Evolutionary conservation across 306 rosid genomes (phyloP).

Genomic region (Argentina anserina): DNA sequence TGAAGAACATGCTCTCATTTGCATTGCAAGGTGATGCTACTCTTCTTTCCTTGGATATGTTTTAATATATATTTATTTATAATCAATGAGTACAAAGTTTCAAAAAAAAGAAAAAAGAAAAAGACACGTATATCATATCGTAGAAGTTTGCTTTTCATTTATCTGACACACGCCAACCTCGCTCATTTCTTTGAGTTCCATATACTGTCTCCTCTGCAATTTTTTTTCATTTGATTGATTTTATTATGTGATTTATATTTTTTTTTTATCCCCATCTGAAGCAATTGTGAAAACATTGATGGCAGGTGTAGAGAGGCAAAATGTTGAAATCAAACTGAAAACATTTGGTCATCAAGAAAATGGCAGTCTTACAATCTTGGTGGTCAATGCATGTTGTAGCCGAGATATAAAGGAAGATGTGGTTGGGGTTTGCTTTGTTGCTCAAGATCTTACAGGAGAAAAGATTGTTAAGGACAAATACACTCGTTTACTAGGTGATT

Average conservation of each 20-base stretch:
- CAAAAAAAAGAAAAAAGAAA: not conserved
- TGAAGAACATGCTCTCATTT: conserved; percentile 31
- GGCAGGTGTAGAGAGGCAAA: conserved; percentile 37
- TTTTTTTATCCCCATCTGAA: not conserved
- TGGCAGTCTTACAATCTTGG: conserved; percentile 31
- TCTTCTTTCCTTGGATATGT: conserved; percentile 4
- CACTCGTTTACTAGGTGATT: conserved; percentile 45
- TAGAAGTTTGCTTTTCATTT: not conserved
- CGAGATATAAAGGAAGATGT: conserved; percentile 32
- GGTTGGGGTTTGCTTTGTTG: conserved; percentile 39
- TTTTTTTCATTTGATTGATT: not conserved
- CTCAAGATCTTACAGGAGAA: conserved; percentile 42
- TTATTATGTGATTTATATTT: not conserved
- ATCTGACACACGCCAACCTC: not conserved
- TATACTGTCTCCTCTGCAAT: not conserved
- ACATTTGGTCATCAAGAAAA: conserved; percentile 28
- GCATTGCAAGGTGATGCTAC: conserved; percentile 35
- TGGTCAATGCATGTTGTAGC: conserved; percentile 43
- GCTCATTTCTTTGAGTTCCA: not conserved
- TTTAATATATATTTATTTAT: not conserved
- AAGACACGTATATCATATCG: not conserved
- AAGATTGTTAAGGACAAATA: conserved; percentile 33
- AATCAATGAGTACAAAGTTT: not conserved
- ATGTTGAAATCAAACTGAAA: conserved; percentile 40
- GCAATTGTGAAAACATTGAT: conserved; percentile 14